Percentiles rank a stretch among this genome's conserved stretches.
phyloP scores from a whole-genome alignment of 2,329 filamentous ascomycete genomes.

The Paecilomyces variotii region DNA sequence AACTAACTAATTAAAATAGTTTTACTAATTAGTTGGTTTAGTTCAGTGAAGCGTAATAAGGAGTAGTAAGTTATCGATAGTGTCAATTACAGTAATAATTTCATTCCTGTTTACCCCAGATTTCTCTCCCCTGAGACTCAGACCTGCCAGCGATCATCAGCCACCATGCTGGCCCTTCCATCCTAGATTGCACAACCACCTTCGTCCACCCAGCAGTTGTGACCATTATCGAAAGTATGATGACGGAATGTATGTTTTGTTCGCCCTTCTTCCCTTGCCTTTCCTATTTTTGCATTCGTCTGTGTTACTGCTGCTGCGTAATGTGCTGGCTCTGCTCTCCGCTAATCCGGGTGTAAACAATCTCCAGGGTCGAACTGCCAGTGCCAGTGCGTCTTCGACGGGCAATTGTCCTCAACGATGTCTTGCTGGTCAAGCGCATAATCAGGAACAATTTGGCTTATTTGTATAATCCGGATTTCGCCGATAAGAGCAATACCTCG shows the following conservation, averaged over 20 bases:
- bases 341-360: not conserved
- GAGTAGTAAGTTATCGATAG: not conserved
- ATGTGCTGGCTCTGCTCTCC: not conserved
- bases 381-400: conserved; percentile 68
- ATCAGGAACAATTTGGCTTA: conserved; percentile 62
- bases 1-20: too few species aligned
- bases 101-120: not conserved
- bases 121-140: not conserved
- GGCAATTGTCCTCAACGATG: conserved; percentile 69
- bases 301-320: not conserved
- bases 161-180: not conserved
- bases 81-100: not conserved
- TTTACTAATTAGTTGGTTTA: too few species aligned
- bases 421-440: conserved; percentile 67
- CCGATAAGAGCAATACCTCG: conserved; percentile 70
- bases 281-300: not conserved
- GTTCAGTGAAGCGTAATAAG: too few species aligned
- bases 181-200: not conserved
- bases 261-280: not conserved
- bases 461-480: conserved; percentile 71
- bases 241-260: conserved; percentile 4
- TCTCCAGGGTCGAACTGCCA: conserved; percentile 14
- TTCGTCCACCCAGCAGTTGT: not conserved
- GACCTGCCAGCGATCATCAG: not conserved
- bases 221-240: conserved; percentile 3